Evolutionary conservation across 1,139 yeast species (phyloP).

Genomic region (Taphrina flavorubra): DNA sequence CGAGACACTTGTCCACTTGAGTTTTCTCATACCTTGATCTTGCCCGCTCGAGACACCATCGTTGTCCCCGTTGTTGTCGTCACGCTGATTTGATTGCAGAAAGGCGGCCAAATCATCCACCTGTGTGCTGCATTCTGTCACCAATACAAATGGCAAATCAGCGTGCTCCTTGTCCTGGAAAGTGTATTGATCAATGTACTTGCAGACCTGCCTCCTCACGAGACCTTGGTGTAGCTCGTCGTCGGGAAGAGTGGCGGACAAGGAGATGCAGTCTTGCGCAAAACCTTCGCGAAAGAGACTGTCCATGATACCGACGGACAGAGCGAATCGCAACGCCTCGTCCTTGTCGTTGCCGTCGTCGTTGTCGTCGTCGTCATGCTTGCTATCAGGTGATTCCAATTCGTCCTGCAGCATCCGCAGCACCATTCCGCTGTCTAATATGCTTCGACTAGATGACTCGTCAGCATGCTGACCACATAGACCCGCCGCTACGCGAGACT

Average conservation of each 20-base stretch:
- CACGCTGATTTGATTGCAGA: not conserved
- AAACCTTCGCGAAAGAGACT: conserved; percentile 11
- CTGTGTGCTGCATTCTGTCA: not conserved
- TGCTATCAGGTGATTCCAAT: not conserved
- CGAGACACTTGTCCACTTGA: conserved; percentile 20
- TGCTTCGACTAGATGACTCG: not conserved
- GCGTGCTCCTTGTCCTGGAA: conserved; percentile 9
- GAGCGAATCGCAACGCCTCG: not conserved
- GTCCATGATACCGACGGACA: conserved; percentile 14
- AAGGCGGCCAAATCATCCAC: conserved; percentile 1
- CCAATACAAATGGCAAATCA: not conserved
- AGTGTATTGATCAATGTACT: conserved; percentile 18
- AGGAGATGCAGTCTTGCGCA: conserved; percentile 20
- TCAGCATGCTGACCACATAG: not conserved
- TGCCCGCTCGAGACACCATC: too few relatives aligned
- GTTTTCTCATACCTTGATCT: not conserved
- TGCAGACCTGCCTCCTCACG: conserved; percentile 3
- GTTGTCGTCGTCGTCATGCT: not conserved
- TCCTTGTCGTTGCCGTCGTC: not conserved
- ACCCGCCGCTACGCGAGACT: too few relatives aligned
- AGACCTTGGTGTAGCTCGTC: too few relatives aligned
- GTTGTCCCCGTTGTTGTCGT: not conserved
- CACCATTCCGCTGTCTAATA: conserved; percentile 1
- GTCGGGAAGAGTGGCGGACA: not conserved
- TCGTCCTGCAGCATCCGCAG: not conserved